Evolutionary conservation across 345 rosid species (phyloP), one percentile per base, ranked within the genome.

Genomic region (Murraya koenigii): DNA sequence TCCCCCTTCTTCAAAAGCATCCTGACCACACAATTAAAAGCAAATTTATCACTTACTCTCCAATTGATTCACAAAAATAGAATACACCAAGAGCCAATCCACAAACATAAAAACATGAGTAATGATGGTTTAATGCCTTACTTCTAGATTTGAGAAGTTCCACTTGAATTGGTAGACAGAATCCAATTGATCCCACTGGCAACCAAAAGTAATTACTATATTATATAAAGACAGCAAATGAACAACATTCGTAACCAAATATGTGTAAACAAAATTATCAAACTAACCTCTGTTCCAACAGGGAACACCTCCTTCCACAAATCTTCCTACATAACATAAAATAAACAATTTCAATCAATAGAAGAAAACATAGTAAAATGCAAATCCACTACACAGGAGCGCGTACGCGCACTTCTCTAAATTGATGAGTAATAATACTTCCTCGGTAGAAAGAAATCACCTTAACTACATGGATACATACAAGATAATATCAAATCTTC

Each of bases 101-200:
- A 74, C 10, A 36, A 30, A 76, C 63, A 65, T 15, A 82, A 71
- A 28, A 22, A 39, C 25, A n/a, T 44, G 69, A 32, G 25, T 2
- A 38, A 68, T 32, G 63, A 44, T 17, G 49, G n/a, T 32, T 62
- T 56, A 28, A 67, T 55, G 75, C 88, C 97, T 88, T 83, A 94
- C 99, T 83, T 97, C 98, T 44, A 97, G 92, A 82, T 92, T 90
- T 26, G 92, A 81, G 84, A 97, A 97, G 80, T 90, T 77, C 98
- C 98, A 93, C 67, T 88, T 97, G 84, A 72, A 87, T 74, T 89
- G 82, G 79, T 94, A 91, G 35, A 97, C 82, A 0, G 79, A 25
- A 75, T 97, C 98, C 86, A 97, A 76, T 71, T 90, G 95, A 77
- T 97, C 95, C 99, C 99, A 97, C 99, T 97, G 91, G 41, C 75